phyloP scores from a whole-genome alignment of 2,329 filamentous ascomycete genomes.

The Venturia oleaginea region DNA sequence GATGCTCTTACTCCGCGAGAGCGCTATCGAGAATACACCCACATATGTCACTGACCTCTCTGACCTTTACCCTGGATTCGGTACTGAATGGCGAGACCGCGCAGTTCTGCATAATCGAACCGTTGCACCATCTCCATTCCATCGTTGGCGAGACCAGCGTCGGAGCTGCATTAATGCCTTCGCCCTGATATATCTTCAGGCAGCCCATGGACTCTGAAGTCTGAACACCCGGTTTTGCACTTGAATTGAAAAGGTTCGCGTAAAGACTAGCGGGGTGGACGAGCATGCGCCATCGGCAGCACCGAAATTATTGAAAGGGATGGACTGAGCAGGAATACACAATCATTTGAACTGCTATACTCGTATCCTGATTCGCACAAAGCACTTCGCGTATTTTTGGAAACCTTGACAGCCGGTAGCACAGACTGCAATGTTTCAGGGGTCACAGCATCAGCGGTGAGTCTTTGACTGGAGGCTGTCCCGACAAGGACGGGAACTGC shows the following conservation, averaged over 20 bases:
- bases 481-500: background rate
- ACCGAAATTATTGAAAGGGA: background rate
- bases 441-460: background rate
- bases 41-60: background rate
- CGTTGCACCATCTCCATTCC: background rate
- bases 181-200: background rate
- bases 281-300: background rate
- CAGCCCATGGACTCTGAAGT: background rate
- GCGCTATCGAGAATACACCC: too few species aligned
- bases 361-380: background rate
- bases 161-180: background rate
- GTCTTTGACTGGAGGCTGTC: background rate
- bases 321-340: background rate
- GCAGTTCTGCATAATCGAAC: background rate
- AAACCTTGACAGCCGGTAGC: background rate
- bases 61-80: background rate
- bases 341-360: background rate
- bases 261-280: background rate
- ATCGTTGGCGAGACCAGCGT: background rate
- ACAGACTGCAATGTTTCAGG: background rate
- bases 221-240: background rate
- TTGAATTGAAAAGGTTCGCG: background rate
- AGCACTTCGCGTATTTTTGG: background rate
- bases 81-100: background rate
- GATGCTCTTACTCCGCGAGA: background rate